phyloP scores from a whole-genome alignment of 1,284 basidiomycete genomes.

The Moniliella sp. region DNA sequence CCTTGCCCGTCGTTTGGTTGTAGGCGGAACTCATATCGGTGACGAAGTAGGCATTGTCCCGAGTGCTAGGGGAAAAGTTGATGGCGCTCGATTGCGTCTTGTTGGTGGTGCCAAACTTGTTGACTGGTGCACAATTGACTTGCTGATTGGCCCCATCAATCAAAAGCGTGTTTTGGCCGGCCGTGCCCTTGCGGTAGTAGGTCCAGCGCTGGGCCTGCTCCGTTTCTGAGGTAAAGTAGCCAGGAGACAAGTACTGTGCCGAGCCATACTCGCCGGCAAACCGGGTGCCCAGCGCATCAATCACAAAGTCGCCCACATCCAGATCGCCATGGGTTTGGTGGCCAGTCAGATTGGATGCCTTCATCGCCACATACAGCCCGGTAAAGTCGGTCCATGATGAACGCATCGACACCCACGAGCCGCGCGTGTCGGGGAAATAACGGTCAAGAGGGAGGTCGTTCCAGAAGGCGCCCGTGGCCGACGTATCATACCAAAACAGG shows the following conservation, averaged over 20 bases:
- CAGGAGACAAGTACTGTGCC: conserved; percentile 49
- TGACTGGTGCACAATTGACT: conserved; percentile 47
- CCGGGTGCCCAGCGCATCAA: conserved; percentile 78
- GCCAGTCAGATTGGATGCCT: conserved; percentile 53
- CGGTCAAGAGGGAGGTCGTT: conserved; percentile 61
- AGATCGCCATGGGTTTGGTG: conserved; percentile 76
- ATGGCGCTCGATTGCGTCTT: conserved; percentile 56
- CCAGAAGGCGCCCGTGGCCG: conserved; percentile 70
- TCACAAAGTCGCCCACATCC: conserved; percentile 75
- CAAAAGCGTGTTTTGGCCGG: conserved; percentile 85
- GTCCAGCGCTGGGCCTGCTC: conserved; percentile 15
- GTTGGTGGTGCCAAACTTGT: conserved; percentile 42
- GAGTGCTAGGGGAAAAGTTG: conserved; percentile 40
- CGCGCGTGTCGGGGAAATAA: conserved; percentile 66
- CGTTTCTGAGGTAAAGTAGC: conserved; percentile 27
- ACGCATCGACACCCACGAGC: conserved; percentile 68
- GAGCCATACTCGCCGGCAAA: conserved; percentile 89
- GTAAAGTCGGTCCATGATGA: conserved; percentile 66
- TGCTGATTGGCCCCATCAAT: conserved; percentile 61
- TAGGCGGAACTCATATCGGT: conserved; percentile 66
- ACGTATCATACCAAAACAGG: conserved; percentile 93
- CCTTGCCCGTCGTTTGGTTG: conserved; percentile 40
- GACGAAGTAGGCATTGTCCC: conserved; percentile 63
- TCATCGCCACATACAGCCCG: conserved; percentile 65
- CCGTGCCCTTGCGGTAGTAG: conserved; percentile 72